Conservation (phyloP, 345 rosid genomes). For the Corchorus olitorius region DNA sequence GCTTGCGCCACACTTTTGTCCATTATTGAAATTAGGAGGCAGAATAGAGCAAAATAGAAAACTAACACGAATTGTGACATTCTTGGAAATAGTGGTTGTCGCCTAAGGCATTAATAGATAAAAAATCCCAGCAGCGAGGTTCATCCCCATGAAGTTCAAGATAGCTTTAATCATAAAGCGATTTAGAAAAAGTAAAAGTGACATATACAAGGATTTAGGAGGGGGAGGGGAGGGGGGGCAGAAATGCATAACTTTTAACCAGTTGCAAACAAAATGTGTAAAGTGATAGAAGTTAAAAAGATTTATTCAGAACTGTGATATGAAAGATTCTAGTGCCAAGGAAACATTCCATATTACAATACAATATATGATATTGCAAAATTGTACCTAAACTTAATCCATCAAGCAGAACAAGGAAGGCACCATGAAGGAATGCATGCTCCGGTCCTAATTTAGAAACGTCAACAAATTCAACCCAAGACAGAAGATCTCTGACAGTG, state of each 20-base stretch:
- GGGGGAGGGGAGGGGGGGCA: no score
- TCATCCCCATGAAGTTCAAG: not conserved
- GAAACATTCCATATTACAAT: not conserved
- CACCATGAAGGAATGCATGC: conserved; percentile 77
- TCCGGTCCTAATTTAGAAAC: conserved; percentile 58
- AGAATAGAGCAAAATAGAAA: not conserved
- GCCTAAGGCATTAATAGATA: not conserved
- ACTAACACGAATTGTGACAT: not conserved
- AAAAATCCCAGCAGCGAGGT: no score
- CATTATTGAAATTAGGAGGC: not conserved
- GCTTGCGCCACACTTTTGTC: not conserved
- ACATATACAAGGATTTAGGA: not conserved
- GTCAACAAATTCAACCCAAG: conserved; percentile 81
- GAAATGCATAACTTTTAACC: not conserved
- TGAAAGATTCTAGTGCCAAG: not conserved
- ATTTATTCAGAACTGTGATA: not conserved
- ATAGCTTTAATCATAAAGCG: not conserved
- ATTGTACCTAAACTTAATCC: conserved; percentile 80
- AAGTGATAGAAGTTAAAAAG: not conserved
- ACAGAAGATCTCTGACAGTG: conserved; percentile 91
- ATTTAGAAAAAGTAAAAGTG: not conserved
- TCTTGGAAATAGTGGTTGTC: not conserved
- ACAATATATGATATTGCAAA: not conserved
- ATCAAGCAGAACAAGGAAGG: conserved; percentile 90
- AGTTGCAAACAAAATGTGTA: not conserved